A percentile compares a stretch with the other conserved stretches of the same genome.
phyloP scores from a whole-genome alignment of 306 rosid genomes.

The Vigna hirtella region DNA sequence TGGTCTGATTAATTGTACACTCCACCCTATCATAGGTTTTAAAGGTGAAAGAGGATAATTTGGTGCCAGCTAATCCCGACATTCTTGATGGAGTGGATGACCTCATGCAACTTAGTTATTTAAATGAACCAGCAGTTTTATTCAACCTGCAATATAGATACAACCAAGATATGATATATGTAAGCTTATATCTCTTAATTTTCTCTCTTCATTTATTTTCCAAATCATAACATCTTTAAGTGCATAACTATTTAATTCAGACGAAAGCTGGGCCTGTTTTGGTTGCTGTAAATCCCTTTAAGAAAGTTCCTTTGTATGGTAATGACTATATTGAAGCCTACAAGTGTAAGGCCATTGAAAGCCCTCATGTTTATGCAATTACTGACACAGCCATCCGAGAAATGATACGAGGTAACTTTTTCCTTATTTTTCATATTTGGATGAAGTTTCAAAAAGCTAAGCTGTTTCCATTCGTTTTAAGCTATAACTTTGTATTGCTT shows the following conservation, averaged over 20 bases:
- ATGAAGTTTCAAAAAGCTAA: slow-evolving; percentile 40
- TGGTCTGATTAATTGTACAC: slow-evolving; percentile 34
- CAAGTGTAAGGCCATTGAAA: slow-evolving; percentile 69
- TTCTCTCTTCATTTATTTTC: slow-evolving; percentile 33
- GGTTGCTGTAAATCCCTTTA: slow-evolving; percentile 96
- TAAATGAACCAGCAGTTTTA: slow-evolving; percentile 93
- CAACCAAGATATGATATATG: slow-evolving; percentile 89
- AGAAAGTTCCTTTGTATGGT: slow-evolving; percentile 89
- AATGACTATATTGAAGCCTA: slow-evolving; percentile 86
- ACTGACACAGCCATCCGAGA: slow-evolving; percentile 92
- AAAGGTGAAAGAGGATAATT: slow-evolving; percentile 72
- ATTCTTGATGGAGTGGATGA: slow-evolving; percentile 98
- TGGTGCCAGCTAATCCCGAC: slow-evolving; percentile 94
- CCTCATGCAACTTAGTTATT: slow-evolving; percentile 98
- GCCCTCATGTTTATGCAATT: slow-evolving; percentile 97
- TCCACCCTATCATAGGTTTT: slow-evolving; percentile 61
- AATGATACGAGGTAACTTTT: slow-evolving; percentile 81
- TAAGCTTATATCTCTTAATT: slow-evolving; percentile 51
- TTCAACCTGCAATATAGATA: slow-evolving; percentile 90
- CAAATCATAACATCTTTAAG: slow-evolving; percentile 38
- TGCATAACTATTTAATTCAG: slow-evolving; percentile 56
- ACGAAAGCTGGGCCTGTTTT: slow-evolving; percentile 98
- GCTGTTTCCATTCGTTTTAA: slow-evolving; percentile 36
- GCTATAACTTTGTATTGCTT: slow-evolving; percentile 44
- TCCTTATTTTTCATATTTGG: slow-evolving; percentile 20